Conservation (phyloP, 2,329 filamentous ascomycete genomes). For the Dactylellina sp. region DNA sequence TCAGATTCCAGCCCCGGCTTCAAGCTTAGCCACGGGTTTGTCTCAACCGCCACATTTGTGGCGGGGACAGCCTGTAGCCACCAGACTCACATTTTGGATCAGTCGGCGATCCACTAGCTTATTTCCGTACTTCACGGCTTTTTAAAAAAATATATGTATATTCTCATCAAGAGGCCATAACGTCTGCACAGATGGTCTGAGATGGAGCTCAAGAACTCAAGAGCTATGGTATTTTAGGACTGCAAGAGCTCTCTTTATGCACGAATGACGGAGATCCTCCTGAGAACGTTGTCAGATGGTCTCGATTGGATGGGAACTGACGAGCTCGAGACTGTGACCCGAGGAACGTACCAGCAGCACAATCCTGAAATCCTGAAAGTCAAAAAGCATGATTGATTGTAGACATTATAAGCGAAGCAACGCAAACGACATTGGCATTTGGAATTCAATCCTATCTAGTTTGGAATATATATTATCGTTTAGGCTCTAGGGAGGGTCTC, state of each 20-base stretch:
- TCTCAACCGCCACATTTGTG: neutral
- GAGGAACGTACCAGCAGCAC: no score
- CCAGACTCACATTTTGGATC: no score
- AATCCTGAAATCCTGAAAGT: neutral
- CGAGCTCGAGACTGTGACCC: constrained; percentile 7
- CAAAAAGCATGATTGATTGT: neutral
- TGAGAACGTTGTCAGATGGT: neutral
- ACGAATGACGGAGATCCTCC: constrained; percentile 24
- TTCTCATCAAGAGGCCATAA: neutral
- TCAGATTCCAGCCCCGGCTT: neutral
- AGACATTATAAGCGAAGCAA: no score
- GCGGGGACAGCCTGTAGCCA: neutral
- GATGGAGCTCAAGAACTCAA: neutral
- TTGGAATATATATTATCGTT: no score
- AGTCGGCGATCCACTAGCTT: no score
- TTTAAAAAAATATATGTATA: no score
- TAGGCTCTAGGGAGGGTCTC: no score
- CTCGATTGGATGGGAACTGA: neutral
- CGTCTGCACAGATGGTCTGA: neutral
- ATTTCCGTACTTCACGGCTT: no score
- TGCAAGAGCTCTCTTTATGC: constrained; percentile 10
- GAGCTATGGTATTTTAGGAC: neutral
- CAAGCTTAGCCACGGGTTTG: neutral
- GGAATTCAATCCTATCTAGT: no score
- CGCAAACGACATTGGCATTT: no score